Evolutionary conservation across 139 green algal genomes (phyloP).

Genomic region (Chlorella sp.): DNA sequence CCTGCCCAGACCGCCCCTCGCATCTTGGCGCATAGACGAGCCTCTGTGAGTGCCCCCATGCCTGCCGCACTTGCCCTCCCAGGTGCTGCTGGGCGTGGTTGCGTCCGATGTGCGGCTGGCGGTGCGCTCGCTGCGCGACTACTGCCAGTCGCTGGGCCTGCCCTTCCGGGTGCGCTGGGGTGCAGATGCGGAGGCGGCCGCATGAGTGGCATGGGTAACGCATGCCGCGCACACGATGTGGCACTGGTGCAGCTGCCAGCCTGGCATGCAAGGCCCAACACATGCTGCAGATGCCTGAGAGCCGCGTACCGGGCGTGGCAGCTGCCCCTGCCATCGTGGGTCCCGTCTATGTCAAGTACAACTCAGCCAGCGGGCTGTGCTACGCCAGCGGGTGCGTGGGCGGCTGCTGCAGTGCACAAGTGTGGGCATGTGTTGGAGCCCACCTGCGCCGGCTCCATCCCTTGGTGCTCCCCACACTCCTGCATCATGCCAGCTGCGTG

Average conservation of each 20-base stretch:
- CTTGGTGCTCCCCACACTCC: too few relatives aligned
- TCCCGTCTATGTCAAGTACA: slow-evolving; percentile 77
- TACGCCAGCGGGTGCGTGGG: slow-evolving; percentile 1
- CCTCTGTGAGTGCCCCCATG: too few relatives aligned
- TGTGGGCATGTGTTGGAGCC: too few relatives aligned
- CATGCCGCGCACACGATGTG: neutral
- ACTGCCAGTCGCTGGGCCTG: slow-evolving; percentile 57
- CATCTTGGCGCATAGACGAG: too few relatives aligned
- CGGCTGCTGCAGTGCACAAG: too few relatives aligned
- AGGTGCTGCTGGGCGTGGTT: slow-evolving; percentile 71
- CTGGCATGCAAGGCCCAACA: too few relatives aligned
- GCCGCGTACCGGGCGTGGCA: slow-evolving; percentile 1
- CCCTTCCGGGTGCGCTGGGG: slow-evolving; percentile 39
- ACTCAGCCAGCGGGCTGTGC: slow-evolving; percentile 43
- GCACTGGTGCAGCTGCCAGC: neutral
- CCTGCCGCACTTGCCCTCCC: too few relatives aligned
- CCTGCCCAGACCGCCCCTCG: neutral
- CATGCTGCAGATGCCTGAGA: slow-evolving; percentile 22
- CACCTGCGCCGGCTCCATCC: too few relatives aligned
- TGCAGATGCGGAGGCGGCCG: neutral
- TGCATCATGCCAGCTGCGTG: too few relatives aligned
- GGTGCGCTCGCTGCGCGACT: slow-evolving; percentile 68
- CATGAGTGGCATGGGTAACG: neutral
- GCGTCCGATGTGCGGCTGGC: slow-evolving; percentile 63
- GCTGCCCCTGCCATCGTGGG: slow-evolving; percentile 38